Evolutionary conservation across 805 yeast genomes (phyloP).

Genomic region (Barnettozyma botsteinii): DNA sequence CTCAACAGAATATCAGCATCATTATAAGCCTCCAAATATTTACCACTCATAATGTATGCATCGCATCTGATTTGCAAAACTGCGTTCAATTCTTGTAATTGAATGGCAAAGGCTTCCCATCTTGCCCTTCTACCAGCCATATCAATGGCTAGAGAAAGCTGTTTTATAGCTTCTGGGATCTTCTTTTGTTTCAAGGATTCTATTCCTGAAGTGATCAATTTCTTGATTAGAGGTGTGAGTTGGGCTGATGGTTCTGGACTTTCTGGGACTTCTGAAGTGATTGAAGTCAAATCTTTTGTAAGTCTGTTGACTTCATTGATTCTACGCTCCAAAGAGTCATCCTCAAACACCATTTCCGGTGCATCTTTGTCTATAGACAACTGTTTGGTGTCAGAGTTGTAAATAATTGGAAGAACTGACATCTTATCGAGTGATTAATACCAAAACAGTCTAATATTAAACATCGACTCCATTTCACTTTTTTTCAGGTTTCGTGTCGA

Average conservation of each 20-base stretch:
- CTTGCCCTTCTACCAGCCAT: slow-evolving; percentile 63
- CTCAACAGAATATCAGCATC: slow-evolving; percentile 49
- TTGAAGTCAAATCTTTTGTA: slow-evolving; percentile 28
- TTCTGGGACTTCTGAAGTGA: slow-evolving; percentile 44
- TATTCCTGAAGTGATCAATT: slow-evolving; percentile 60
- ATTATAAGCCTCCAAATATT: slow-evolving; percentile 53
- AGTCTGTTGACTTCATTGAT: slow-evolving; percentile 29
- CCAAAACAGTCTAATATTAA: too few species aligned
- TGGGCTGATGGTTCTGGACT: slow-evolving; percentile 50
- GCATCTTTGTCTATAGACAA: slow-evolving; percentile 1
- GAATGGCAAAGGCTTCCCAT: slow-evolving; percentile 69
- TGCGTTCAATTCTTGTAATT: slow-evolving; percentile 60
- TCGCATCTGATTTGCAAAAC: slow-evolving; percentile 69
- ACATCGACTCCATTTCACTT: too few species aligned
- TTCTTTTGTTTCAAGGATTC: slow-evolving; percentile 49
- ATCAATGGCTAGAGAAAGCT: slow-evolving; percentile 60
- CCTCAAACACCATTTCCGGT: slow-evolving; percentile 4
- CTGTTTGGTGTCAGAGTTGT: slow-evolving; percentile 5
- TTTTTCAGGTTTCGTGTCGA: neutral
- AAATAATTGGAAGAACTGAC: slow-evolving; percentile 5
- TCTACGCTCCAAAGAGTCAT: slow-evolving; percentile 4
- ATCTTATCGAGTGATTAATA: too few species aligned
- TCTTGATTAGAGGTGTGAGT: slow-evolving; percentile 52
- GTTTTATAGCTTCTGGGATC: slow-evolving; percentile 55
- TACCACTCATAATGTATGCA: slow-evolving; percentile 50